Base-by-base conservation (phyloP, 768 basidiomycete genomes). In the Boletus eberwhitei region DNA sequence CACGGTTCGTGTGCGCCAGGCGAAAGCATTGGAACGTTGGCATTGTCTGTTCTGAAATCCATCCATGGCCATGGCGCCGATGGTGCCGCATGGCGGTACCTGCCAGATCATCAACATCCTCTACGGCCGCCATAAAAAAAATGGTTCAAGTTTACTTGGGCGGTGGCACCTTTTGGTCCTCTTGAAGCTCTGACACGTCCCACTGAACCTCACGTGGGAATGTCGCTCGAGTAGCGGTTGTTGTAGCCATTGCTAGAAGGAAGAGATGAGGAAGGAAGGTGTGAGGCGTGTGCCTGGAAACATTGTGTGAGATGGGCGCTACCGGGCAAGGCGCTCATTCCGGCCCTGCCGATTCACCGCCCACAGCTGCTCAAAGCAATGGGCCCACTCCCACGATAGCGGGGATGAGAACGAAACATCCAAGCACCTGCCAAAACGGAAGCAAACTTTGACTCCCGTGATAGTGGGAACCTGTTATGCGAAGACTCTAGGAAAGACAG, bases 1-100 rank as follows among this genome's bases (percentile, higher is more conserved):
- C 76, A 78, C 3, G 17, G 43, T 13, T 54, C 40, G 24, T 35
- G 8, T 9, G n/a, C n/a, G 5, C 1, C 16, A 11, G 54, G 59
- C 4, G 57, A 31, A 13, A 59, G 51, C 2, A 48, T 48, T 3
- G 19, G 29, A 8, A 70, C 62, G 14, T 57, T 19, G 5, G 60
- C 52, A 0, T 40, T 48, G 53, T 67, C 71, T 36, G 50, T 51
- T 53, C 65, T 59, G 32, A 75, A 66, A 56, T 76, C 70, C 57
- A 76, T 69, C 66, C 72, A 76, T n/a, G 75, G 75, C 75, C 75
- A 76, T 31, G 75, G 74, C 16, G 72, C 73, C 3, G 70, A 73
- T 8, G 75, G 74, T 2, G 70, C 68, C 19, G 67, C 74, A 55
- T 76, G 74, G 4, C 75, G 66, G 48, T 74, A 69, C 47, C 69